phyloP scores from a whole-genome alignment of 2,329 filamentous ascomycete species.

The Colletotrichum musicola region DNA sequence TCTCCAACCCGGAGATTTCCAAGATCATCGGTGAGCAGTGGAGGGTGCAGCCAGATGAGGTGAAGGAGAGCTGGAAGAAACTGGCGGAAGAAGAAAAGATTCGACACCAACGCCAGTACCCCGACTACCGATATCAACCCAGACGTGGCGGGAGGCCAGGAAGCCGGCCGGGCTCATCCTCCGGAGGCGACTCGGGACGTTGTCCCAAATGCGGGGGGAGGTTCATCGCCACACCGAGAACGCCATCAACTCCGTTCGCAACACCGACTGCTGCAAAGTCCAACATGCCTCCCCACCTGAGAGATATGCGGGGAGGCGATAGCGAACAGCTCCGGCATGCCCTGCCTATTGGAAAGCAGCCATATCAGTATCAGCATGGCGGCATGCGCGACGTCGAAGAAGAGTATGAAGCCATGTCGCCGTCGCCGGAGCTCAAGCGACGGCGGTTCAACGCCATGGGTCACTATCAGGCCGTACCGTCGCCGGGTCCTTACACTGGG shows the following conservation, averaged over 20 bases:
- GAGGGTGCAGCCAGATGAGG: slow-evolving; percentile 79
- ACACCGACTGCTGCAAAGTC: slow-evolving; percentile 50
- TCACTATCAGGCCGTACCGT: slow-evolving; percentile 47
- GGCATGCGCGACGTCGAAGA: slow-evolving; percentile 47
- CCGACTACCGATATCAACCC: slow-evolving; percentile 94
- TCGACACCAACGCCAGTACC: slow-evolving; percentile 89
- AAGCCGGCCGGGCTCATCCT: slow-evolving; percentile 48
- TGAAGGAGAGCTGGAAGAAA: slow-evolving; percentile 88
- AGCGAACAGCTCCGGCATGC: slow-evolving; percentile 33
- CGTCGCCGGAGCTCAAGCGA: slow-evolving; percentile 71
- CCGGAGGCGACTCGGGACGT: slow-evolving; percentile 64
- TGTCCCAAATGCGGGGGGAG: slow-evolving; percentile 81
- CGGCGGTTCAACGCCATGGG: slow-evolving; percentile 67
- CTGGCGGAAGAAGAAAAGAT: slow-evolving; percentile 94
- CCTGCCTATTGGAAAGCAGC: slow-evolving; percentile 32
- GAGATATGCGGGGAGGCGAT: slow-evolving; percentile 31
- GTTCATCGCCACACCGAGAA: slow-evolving; percentile 72
- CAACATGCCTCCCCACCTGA: slow-evolving; percentile 37
- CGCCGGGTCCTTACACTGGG: slow-evolving; percentile 31
- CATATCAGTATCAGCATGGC: slow-evolving; percentile 30
- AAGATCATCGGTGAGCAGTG: slow-evolving; percentile 97
- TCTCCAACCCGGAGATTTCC: slow-evolving; percentile 95
- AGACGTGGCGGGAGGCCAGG: slow-evolving; percentile 68
- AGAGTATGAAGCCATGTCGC: slow-evolving; percentile 55
- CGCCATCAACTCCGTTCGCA: slow-evolving; percentile 64